Conservation (phyloP, 2,329 filamentous ascomycete genomes). For the Colletotrichum musicola region DNA sequence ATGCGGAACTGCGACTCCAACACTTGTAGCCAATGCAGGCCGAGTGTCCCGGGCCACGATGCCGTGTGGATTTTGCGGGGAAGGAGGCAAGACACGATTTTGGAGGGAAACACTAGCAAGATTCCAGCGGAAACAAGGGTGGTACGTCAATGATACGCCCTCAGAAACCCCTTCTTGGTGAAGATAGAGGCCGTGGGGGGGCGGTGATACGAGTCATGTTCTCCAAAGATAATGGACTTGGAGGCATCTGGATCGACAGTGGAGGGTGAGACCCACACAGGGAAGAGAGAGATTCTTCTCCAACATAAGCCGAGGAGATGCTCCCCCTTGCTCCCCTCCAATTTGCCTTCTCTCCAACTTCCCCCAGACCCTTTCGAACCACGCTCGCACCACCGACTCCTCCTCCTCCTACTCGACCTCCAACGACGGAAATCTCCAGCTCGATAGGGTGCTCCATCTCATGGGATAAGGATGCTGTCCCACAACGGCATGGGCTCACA, state of each 20-base stretch:
- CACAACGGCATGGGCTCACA: slow-evolving; percentile 25
- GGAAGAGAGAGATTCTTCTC: slow-evolving; percentile 21
- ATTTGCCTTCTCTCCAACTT: slow-evolving; percentile 34
- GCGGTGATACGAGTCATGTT: slow-evolving; percentile 24
- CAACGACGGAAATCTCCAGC: too few species aligned
- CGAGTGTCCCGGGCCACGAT: not conserved
- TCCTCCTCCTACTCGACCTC: too few species aligned
- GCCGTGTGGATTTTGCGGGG: slow-evolving; percentile 34
- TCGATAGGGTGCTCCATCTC: not conserved
- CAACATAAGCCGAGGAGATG: slow-evolving; percentile 35
- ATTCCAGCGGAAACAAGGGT: not conserved
- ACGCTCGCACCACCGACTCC: slow-evolving; percentile 27
- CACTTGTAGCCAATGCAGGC: not conserved
- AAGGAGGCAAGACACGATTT: slow-evolving; percentile 21
- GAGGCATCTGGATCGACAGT: slow-evolving; percentile 1
- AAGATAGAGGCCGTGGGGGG: slow-evolving; percentile 19
- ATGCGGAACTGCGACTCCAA: not conserved
- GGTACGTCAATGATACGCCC: not conserved
- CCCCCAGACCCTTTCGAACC: slow-evolving; percentile 7
- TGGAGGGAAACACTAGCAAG: slow-evolving; percentile 11
- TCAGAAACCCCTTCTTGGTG: not conserved
- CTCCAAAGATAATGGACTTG: slow-evolving; percentile 34
- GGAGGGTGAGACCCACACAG: slow-evolving; percentile 12
- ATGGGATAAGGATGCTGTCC: slow-evolving; percentile 29
- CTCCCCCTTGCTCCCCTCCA: slow-evolving; percentile 5